Evolutionary conservation across 805 yeast genomes (phyloP).

Genomic region (Myxozyma monticola): DNA sequence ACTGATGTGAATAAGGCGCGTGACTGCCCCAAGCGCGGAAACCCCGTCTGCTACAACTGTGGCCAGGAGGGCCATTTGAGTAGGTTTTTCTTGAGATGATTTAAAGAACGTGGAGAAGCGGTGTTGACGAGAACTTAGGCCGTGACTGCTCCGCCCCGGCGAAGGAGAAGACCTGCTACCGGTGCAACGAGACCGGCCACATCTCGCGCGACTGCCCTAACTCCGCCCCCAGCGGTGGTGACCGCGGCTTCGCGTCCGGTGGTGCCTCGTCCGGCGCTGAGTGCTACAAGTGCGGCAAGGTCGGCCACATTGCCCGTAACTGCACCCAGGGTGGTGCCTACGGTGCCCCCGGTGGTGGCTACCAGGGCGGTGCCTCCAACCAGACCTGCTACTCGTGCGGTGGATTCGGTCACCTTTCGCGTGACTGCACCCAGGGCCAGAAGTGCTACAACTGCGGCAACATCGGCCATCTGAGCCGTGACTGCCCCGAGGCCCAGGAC

Average conservation of each 20-base stretch:
- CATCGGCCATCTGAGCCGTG: conserved; percentile 82
- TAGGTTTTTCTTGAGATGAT: conserved; percentile 9
- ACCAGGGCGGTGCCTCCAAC: conserved; percentile 87
- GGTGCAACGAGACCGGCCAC: conserved; percentile 89
- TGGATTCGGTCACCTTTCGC: conserved; percentile 80
- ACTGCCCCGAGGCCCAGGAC: conserved; percentile 61
- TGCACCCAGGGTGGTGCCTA: conserved; percentile 53
- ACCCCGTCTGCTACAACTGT: conserved; percentile 43
- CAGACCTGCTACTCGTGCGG: conserved; percentile 90
- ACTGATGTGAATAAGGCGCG: conserved; percentile 35
- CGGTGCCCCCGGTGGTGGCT: conserved; percentile 46
- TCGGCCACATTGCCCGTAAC: conserved; percentile 86
- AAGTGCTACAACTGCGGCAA: conserved; percentile 94
- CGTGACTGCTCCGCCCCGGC: conserved; percentile 84
- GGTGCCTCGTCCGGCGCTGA: conserved; percentile 49
- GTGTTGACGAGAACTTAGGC: conserved; percentile 70
- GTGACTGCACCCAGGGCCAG: conserved; percentile 68
- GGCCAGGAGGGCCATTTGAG: conserved; percentile 35
- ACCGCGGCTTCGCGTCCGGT: conserved; percentile 12
- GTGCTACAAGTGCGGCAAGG: conserved; percentile 89
- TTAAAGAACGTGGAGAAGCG: no score
- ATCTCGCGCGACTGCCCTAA: conserved; percentile 78
- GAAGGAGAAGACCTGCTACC: conserved; percentile 85
- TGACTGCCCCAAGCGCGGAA: conserved; percentile 41
- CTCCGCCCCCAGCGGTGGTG: conserved; percentile 48